phyloP scores from a whole-genome alignment of 176 grass and related monocot species.

The Oryza officinalis region DNA sequence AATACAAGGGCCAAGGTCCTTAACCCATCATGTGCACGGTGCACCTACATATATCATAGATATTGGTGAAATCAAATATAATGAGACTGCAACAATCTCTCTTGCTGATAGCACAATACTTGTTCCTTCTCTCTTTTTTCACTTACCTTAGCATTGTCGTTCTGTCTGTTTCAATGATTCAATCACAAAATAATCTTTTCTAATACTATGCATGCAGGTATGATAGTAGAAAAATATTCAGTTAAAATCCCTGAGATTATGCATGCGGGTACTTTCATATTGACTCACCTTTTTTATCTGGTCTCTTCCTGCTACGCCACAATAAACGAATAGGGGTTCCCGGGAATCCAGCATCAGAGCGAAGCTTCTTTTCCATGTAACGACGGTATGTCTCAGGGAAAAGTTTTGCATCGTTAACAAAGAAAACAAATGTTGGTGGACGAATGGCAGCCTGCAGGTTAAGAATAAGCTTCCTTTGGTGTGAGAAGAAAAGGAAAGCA shows the following conservation, averaged over 20 bases:
- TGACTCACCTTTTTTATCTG: slow-evolving; percentile 59
- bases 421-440: slow-evolving; percentile 93
- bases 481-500: no score
- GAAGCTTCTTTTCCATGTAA: slow-evolving; percentile 96
- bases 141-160: background rate
- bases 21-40: background rate
- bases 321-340: slow-evolving; percentile 86
- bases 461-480: background rate
- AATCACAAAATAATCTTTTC: background rate
- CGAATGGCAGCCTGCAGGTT: slow-evolving; percentile 68
- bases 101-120: background rate
- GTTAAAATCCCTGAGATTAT: background rate
- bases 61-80: background rate
- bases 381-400: slow-evolving; percentile 81
- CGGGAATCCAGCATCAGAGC: slow-evolving; percentile 79
- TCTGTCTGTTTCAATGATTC: background rate
- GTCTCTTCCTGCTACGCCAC: slow-evolving; percentile 76
- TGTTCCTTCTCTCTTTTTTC: background rate
- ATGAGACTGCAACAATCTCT: background rate
- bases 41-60: background rate
- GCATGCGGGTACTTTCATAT: background rate
- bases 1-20: background rate
- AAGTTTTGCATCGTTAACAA: slow-evolving; percentile 92
- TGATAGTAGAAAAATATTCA: no score
- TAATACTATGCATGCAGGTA: no score